Evolutionary conservation across 2,329 filamentous ascomycete species (phyloP).

Genomic region (Fusarium sp.): DNA sequence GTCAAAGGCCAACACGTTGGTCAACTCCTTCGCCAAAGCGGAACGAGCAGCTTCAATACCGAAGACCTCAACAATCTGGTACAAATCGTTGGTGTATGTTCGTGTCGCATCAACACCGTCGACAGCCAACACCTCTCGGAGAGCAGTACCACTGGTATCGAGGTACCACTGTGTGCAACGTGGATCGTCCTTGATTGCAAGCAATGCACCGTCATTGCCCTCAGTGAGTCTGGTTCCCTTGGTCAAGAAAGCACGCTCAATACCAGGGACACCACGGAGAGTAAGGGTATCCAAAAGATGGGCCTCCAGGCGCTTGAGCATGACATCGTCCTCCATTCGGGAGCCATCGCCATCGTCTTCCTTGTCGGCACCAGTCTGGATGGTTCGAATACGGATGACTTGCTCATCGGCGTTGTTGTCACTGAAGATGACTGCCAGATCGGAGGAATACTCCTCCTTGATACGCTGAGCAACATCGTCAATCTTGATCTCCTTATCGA

Average conservation of each 20-base stretch:
- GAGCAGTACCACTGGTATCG: constrained; percentile 90
- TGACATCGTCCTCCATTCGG: constrained; percentile 85
- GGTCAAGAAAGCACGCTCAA: constrained; percentile 94
- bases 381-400: constrained; percentile 90
- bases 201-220: constrained; percentile 77
- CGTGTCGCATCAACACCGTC: constrained; percentile 88
- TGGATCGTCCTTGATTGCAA: constrained; percentile 78
- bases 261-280: constrained; percentile 88
- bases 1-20: constrained; percentile 94
- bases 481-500: constrained; percentile 93
- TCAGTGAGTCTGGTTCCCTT: constrained; percentile 78
- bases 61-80: constrained; percentile 93
- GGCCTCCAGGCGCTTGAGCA: constrained; percentile 90
- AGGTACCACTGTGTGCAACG: constrained; percentile 94
- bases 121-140: constrained; percentile 86
- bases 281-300: constrained; percentile 93
- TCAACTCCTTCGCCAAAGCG: constrained; percentile 88
- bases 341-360: constrained; percentile 73
- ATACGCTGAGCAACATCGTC: constrained; percentile 91
- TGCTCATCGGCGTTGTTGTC: constrained; percentile 98
- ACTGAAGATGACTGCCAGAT: constrained; percentile 94
- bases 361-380: constrained; percentile 71
- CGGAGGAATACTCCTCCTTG: constrained; percentile 86
- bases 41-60: constrained; percentile 95
- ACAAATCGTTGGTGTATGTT: constrained; percentile 95